Evolutionary conservation across 148 eudicot genomes (phyloP).

Genomic region (Vaccinium darrowii): DNA sequence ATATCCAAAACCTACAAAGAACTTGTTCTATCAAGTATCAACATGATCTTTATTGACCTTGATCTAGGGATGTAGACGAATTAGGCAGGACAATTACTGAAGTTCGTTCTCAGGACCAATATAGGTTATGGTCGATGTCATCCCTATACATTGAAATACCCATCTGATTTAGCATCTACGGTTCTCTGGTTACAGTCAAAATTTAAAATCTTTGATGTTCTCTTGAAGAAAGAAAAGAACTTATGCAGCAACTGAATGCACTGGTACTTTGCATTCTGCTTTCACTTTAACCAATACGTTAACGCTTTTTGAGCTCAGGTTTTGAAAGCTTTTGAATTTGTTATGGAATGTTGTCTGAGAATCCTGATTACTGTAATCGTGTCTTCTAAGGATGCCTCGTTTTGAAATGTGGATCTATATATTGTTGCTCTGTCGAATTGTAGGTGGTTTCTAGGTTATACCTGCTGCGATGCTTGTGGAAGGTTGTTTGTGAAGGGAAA

Average conservation of each 20-base stretch:
- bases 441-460: constrained; percentile 98
- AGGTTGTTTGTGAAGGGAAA: constrained; percentile 95
- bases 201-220: background rate
- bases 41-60: background rate
- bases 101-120: background rate
- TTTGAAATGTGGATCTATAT: background rate
- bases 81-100: background rate
- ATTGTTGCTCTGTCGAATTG: constrained; percentile 17
- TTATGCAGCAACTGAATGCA: background rate
- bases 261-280: background rate
- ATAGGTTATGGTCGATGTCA: background rate
- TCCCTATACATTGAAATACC: background rate
- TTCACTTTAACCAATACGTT: background rate
- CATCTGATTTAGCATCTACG: background rate
- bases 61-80: background rate
- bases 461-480: constrained; percentile 99
- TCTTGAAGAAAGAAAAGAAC: background rate
- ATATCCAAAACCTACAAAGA: background rate
- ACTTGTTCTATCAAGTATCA: background rate
- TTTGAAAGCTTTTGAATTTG: background rate
- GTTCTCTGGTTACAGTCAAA: too few relatives aligned
- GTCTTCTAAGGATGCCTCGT: background rate
- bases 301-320: background rate
- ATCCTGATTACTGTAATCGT: background rate
- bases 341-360: background rate